phyloP scores from a whole-genome alignment of 306 rosid species.

The Glycine soja region DNA sequence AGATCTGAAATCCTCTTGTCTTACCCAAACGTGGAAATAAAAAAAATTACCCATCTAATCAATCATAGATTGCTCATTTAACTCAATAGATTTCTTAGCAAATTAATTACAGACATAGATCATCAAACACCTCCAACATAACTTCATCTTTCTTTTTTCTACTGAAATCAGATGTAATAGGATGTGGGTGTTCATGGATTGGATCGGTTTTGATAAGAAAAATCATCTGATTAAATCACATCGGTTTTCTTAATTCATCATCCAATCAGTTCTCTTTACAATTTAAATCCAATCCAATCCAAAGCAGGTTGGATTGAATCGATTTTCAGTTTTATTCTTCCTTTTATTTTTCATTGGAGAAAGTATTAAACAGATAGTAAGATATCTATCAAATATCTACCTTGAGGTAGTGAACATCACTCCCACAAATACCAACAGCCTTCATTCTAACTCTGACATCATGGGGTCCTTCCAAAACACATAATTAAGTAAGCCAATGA shows the following conservation, averaged over 20 bases:
- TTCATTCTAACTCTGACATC: constrained; percentile 82
- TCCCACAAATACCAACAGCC: constrained; percentile 97
- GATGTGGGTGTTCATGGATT: no score
- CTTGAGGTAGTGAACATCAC: constrained; percentile 71
- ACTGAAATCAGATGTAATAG: constrained; percentile 11
- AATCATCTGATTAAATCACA: no score
- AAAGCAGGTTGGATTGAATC: no score
- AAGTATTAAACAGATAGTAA: no score
- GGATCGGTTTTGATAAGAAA: no score
- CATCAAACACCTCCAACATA: constrained; percentile 20
- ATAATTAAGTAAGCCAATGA: constrained; percentile 8
- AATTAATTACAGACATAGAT: constrained; percentile 11
- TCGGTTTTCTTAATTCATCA: neutral
- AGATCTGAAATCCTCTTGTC: neutral
- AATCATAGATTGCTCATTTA: constrained; percentile 15
- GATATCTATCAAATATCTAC: neutral
- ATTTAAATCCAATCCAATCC: neutral
- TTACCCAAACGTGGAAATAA: neutral
- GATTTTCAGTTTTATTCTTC: no score
- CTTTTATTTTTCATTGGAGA: no score
- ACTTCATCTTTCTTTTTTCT: neutral
- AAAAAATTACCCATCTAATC: neutral
- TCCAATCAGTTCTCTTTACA: neutral
- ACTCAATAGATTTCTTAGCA: neutral
- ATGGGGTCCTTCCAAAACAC: constrained; percentile 64